Base-by-base conservation (phyloP, 768 basidiomycete genomes). In the Asterophora lycoperdoides region DNA sequence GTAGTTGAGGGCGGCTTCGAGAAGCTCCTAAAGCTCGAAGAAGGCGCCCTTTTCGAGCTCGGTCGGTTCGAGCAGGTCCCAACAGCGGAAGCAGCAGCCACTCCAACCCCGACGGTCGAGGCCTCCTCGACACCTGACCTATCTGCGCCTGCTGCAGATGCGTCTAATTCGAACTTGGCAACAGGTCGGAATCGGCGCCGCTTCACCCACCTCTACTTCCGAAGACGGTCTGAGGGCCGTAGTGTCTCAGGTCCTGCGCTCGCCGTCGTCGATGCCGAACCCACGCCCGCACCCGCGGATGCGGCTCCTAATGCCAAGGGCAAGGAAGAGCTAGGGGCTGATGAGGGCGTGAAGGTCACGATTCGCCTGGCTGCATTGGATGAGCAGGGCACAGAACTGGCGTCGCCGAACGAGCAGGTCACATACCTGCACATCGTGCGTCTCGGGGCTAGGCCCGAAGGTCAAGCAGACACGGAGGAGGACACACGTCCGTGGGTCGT, bases 371-470 rank as follows among this genome's bases (percentile, higher is more conserved):
- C 84, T 15, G 93, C 91, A 4, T 70, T 94, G 23, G 90, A 93
- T 48, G 83, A 82, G 41, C 77, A 84, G 29, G 88, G 85, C 50
- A 74, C 76, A 54, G 80, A 80, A 56, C 68, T 93, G 17, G 66
- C 77, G 4, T 77, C 80, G 4, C 74, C 77, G 4, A 97, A 97
- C 60, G 88, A 93, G 52, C 93, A 97, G 64, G 77, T 81, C 29
- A 95, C 93, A 0, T 94, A 93, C 63, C 73, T 96, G 38, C 87
- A 93, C 48, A 78, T 97, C 52, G 81, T 90, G 13, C 77, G 89
- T 14, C 74, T 89, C 52, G 86, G 85, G 0, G 49, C 69, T 8
- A 64, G 68, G 33, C 66, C 73, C 19, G 73, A 68, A 18, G 68
- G 64, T 15, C 23, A 23, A 23, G 23, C 23, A 23, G 64, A 60